Evolutionary conservation across 2,329 filamentous ascomycete species (phyloP).

Genomic region (Pezicula neosporulosa): DNA sequence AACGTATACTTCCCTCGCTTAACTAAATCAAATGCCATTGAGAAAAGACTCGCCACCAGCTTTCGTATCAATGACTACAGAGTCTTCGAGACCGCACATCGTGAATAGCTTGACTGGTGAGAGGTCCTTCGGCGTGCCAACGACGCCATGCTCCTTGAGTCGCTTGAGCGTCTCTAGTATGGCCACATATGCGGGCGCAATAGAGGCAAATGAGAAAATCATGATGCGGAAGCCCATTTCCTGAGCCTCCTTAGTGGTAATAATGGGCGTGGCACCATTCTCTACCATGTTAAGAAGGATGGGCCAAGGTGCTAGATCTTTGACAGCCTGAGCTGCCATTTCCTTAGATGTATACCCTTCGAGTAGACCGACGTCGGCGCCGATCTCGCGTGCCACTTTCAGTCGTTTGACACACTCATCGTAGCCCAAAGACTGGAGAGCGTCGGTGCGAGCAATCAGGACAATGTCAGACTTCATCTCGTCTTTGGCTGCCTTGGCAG

Average conservation of each 20-base stretch:
- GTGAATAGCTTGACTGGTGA: constrained; percentile 32
- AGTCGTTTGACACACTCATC: constrained; percentile 50
- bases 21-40: constrained; percentile 1
- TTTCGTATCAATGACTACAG: constrained; percentile 41
- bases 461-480: constrained; percentile 52
- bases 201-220: constrained; percentile 49
- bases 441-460: constrained; percentile 61
- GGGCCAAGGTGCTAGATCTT: constrained; percentile 42
- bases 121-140: constrained; percentile 41
- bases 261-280: constrained; percentile 49
- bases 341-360: constrained; percentile 52
- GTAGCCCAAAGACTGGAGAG: constrained; percentile 52
- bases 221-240: constrained; percentile 54
- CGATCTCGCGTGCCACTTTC: constrained; percentile 44
- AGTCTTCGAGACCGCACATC: constrained; percentile 46
- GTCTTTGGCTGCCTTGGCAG: constrained; percentile 47
- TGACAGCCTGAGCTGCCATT: constrained; percentile 40
- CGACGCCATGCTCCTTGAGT: constrained; percentile 37
- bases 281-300: constrained; percentile 55
- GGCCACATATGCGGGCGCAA: constrained; percentile 43
- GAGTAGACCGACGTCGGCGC: constrained; percentile 56
- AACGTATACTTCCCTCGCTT: background rate
- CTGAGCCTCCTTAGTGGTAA: constrained; percentile 46
- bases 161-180: constrained; percentile 33
- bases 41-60: constrained; percentile 3